Conservation (phyloP, 1,139 yeast species). For the Blastobotrys petasosporus region DNA sequence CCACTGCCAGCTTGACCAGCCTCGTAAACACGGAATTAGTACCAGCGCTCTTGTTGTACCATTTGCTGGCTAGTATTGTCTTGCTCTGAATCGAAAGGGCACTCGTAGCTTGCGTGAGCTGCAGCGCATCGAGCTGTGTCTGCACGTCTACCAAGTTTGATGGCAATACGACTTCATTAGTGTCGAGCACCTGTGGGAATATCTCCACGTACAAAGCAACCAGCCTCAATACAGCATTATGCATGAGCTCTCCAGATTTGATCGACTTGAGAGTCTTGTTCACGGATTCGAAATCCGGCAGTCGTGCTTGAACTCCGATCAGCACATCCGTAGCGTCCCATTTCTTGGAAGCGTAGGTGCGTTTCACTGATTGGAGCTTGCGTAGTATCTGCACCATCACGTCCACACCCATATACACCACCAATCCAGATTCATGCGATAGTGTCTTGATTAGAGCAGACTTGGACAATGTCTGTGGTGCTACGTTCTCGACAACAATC, state of each 20-base stretch:
- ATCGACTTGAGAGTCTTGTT: slow-evolving; percentile 36
- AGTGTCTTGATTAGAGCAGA: slow-evolving; percentile 54
- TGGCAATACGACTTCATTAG: slow-evolving; percentile 21
- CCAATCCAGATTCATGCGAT: slow-evolving; percentile 47
- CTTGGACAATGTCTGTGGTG: slow-evolving; percentile 64
- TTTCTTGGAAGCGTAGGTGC: slow-evolving; percentile 37
- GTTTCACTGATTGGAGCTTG: slow-evolving; percentile 43
- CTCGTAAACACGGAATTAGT: slow-evolving; percentile 54
- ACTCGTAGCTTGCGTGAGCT: slow-evolving; percentile 30
- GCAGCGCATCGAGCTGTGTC: slow-evolving; percentile 22
- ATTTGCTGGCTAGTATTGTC: slow-evolving; percentile 41
- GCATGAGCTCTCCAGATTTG: slow-evolving; percentile 34
- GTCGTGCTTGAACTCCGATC: slow-evolving; percentile 34
- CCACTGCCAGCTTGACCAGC: slow-evolving; percentile 46
- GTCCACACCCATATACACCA: slow-evolving; percentile 62
- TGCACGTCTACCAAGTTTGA: slow-evolving; percentile 14
- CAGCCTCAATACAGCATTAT: slow-evolving; percentile 24
- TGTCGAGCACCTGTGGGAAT: slow-evolving; percentile 22
- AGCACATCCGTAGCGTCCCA: slow-evolving; percentile 40
- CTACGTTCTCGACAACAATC: slow-evolving; percentile 47
- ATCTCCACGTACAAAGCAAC: slow-evolving; percentile 20
- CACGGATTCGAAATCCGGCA: slow-evolving; percentile 48
- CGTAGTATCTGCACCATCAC: slow-evolving; percentile 49
- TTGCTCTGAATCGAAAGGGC: slow-evolving; percentile 31
- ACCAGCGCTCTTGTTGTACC: slow-evolving; percentile 52